Conservation (phyloP, 2,329 filamentous ascomycete species). For the Trichoderma sp. region DNA sequence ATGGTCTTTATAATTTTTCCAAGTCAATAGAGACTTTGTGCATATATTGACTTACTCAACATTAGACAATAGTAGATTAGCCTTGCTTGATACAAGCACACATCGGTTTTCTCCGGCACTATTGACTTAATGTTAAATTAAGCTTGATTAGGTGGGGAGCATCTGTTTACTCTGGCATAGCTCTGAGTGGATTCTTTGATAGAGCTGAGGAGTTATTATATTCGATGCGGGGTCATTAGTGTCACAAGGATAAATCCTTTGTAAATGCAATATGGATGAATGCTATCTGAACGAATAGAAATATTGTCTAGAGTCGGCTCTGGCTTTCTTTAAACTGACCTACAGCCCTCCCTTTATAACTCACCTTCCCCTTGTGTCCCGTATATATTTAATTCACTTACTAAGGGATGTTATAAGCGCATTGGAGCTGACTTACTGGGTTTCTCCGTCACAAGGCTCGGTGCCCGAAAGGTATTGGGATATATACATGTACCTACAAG, state of each 20-base stretch:
- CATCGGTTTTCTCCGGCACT: not conserved
- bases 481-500: not conserved
- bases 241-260: not conserved
- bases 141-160: not conserved
- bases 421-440: not conserved
- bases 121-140: not conserved
- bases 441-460: not conserved
- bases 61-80: not conserved
- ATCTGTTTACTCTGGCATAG: not conserved
- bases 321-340: not conserved
- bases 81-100: not conserved
- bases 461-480: not conserved
- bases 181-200: not conserved
- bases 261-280: not conserved
- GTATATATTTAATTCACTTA: not conserved
- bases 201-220: not conserved
- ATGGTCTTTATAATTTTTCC: not conserved
- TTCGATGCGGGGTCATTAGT: not conserved
- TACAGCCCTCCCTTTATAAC: too few relatives aligned
- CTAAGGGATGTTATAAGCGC: not conserved
- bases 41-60: not conserved
- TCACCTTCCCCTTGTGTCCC: not conserved
- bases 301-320: rapidly evolving
- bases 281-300: not conserved
- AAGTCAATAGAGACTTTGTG: not conserved